Percentiles rank a stretch among this genome's conserved stretches.
Evolutionary conservation across 2,329 filamentous ascomycete species (phyloP).

Genomic region (Curvularia hawaiiensis): DNA sequence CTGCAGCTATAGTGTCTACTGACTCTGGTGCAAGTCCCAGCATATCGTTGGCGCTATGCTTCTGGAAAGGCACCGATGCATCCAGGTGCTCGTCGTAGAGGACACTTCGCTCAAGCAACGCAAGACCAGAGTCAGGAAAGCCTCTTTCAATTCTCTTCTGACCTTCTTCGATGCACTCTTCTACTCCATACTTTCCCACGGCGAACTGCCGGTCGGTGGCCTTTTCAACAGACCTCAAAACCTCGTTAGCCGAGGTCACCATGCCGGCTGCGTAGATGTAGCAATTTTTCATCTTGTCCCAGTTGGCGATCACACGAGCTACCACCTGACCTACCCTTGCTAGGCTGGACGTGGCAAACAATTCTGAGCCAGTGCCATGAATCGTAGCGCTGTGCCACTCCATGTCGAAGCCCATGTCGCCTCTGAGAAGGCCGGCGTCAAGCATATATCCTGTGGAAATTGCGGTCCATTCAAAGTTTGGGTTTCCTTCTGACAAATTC

Average conservation of each 20-base stretch:
- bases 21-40: slow-evolving; percentile 28
- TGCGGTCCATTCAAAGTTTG: slow-evolving; percentile 42
- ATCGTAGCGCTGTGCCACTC: slow-evolving; percentile 49
- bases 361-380: slow-evolving; percentile 43
- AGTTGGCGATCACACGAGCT: slow-evolving; percentile 32
- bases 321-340: slow-evolving; percentile 40
- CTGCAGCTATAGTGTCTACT: slow-evolving; percentile 23
- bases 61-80: slow-evolving; percentile 32
- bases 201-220: slow-evolving; percentile 35
- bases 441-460: slow-evolving; percentile 44
- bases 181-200: slow-evolving; percentile 39
- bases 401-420: slow-evolving; percentile 47
- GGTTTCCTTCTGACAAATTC: slow-evolving; percentile 9
- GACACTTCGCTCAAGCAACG: slow-evolving; percentile 46
- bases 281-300: slow-evolving; percentile 43
- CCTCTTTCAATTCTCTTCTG: slow-evolving; percentile 43
- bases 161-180: slow-evolving; percentile 45
- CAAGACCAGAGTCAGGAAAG: slow-evolving; percentile 47
- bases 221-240: slow-evolving; percentile 39
- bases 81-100: slow-evolving; percentile 42
- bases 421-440: slow-evolving; percentile 39
- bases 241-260: slow-evolving; percentile 40
- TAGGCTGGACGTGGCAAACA: slow-evolving; percentile 45
- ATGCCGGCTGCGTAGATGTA: slow-evolving; percentile 44
- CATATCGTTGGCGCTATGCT: slow-evolving; percentile 26